Conservation (phyloP, 2,329 filamentous ascomycete species). For the Hypomyces rosellus region DNA sequence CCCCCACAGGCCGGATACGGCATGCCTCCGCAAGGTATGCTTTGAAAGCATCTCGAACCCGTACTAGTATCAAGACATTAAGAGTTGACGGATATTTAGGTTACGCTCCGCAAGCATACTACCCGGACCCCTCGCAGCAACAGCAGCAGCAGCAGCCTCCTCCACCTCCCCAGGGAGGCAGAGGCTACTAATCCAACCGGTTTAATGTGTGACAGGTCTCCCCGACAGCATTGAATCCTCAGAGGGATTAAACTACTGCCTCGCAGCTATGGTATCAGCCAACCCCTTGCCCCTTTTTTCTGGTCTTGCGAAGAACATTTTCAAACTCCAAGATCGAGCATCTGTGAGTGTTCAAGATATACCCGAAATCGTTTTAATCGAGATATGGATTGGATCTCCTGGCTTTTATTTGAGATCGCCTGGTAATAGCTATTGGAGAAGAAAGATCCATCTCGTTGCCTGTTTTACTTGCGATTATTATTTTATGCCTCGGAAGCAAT, state of each 20-base stretch:
- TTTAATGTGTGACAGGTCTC: constrained; percentile 1
- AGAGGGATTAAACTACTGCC: background rate
- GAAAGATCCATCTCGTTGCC: constrained; percentile 3
- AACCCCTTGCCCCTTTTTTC: constrained; percentile 5
- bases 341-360: constrained; percentile 14
- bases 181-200: constrained; percentile 15
- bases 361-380: constrained; percentile 16
- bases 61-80: too few species aligned
- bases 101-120: constrained; percentile 37
- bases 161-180: constrained; percentile 14
- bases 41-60: constrained; percentile 6
- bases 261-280: constrained; percentile 6
- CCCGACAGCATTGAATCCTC: constrained; percentile 1
- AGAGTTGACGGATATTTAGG: constrained; percentile 20
- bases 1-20: constrained; percentile 29
- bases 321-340: constrained; percentile 9
- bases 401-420: constrained; percentile 5
- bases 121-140: constrained; percentile 25
- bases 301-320: constrained; percentile 9
- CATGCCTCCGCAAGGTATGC: constrained; percentile 36
- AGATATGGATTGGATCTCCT: constrained; percentile 12
- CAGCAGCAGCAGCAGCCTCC: constrained; percentile 16
- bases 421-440: constrained; percentile 6
- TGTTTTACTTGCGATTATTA: constrained; percentile 8
- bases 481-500: constrained; percentile 9